Conservation (phyloP, 1,284 basidiomycete species). For the Vanrija sp. region DNA sequence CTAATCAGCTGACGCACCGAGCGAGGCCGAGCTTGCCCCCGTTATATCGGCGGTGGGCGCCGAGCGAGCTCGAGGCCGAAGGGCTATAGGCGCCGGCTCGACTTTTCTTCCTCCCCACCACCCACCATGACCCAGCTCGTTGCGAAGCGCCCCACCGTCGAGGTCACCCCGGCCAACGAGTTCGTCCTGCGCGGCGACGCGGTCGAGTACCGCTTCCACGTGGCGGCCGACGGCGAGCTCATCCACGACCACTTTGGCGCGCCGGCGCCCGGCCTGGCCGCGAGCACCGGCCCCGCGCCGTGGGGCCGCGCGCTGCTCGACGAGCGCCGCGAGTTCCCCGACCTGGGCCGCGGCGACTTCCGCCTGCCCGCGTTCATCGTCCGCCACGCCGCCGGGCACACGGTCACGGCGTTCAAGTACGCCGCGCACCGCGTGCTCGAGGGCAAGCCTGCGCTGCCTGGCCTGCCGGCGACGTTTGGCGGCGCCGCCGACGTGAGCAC, state of each 20-base stretch:
- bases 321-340: constrained; percentile 26
- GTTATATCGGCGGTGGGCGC: too few species aligned
- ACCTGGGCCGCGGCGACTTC: constrained; percentile 31
- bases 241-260: constrained; percentile 31
- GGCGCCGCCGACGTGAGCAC: constrained; percentile 15
- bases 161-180: not conserved
- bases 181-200: constrained; percentile 10
- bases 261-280: not conserved
- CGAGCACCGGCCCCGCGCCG: not conserved
- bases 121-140: too few species aligned
- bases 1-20: too few species aligned
- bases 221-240: constrained; percentile 21
- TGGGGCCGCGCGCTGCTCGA: constrained; percentile 6
- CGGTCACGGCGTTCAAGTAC: constrained; percentile 23
- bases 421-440: constrained; percentile 7
- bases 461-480: constrained; percentile 29
- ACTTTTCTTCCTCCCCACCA: too few species aligned
- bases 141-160: not conserved
- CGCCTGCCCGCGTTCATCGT: constrained; percentile 28
- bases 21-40: too few species aligned
- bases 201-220: constrained; percentile 24
- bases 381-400: constrained; percentile 14
- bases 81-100: too few species aligned
- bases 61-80: too few species aligned
- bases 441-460: constrained; percentile 20